A percentile compares a stretch with the other conserved stretches of the same genome.
Evolutionary conservation across 176 grass and related monocot genomes (phyloP).

Genomic region (Carex parvula): DNA sequence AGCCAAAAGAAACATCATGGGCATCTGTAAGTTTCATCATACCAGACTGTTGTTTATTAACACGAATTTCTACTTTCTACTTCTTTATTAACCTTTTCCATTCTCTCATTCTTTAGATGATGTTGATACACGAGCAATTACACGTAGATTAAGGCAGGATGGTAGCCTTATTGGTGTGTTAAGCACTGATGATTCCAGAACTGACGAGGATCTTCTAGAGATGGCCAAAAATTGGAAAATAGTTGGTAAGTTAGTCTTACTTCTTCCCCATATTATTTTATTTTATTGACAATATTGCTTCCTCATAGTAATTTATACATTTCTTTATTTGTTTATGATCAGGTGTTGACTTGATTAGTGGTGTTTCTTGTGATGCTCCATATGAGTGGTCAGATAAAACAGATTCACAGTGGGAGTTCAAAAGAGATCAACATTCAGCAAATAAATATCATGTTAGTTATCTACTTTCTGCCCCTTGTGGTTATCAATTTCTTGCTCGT

Average conservation of each 20-base stretch:
- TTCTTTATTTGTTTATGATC: slow-evolving; percentile 10
- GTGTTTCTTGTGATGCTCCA: slow-evolving; percentile 73
- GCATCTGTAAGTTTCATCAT: slow-evolving; percentile 65
- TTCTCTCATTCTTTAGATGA: slow-evolving; percentile 41
- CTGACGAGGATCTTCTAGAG: slow-evolving; percentile 63
- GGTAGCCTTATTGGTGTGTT: slow-evolving; percentile 96
- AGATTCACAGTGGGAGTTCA: slow-evolving; percentile 84
- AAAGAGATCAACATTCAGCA: slow-evolving; percentile 32
- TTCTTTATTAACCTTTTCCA: not conserved
- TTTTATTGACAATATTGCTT: not conserved
- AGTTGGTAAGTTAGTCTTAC: slow-evolving; percentile 53
- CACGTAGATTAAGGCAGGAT: slow-evolving; percentile 85
- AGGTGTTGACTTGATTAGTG: slow-evolving; percentile 97
- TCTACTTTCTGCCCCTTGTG: not conserved
- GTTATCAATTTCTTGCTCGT: not conserved
- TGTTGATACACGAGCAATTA: slow-evolving; percentile 90
- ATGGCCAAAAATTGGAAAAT: slow-evolving; percentile 89
- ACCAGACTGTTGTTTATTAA: not conserved
- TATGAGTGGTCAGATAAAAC: slow-evolving; percentile 78
- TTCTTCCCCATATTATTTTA: not conserved
- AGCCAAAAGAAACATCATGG: slow-evolving; percentile 86
- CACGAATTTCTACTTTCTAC: not conserved
- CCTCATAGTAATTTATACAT: not conserved
- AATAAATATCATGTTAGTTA: slow-evolving; percentile 64
- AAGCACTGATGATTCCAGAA: slow-evolving; percentile 71